phyloP scores from a whole-genome alignment of 345 rosid species.

The Sonneratia alba region DNA sequence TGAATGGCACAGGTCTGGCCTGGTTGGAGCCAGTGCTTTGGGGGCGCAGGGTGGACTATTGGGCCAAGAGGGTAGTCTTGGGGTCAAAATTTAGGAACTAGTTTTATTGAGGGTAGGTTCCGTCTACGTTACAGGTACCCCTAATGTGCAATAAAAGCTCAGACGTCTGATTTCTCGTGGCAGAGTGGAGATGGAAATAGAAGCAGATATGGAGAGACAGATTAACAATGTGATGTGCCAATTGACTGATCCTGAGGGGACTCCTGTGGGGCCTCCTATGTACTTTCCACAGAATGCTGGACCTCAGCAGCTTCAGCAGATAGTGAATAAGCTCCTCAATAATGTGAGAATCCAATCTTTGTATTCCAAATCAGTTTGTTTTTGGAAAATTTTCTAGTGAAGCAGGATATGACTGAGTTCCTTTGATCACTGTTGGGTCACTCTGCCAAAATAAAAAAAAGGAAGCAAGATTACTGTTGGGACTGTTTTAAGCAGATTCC shows the following conservation, averaged over 20 bases:
- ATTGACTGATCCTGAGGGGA: constrained; percentile 76
- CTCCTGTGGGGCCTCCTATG: constrained; percentile 52
- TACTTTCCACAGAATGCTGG: constrained; percentile 77
- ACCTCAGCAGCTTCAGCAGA: constrained; percentile 73
- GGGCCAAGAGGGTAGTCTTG: too few species aligned
- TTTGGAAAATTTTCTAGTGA: neutral
- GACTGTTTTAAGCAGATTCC: neutral
- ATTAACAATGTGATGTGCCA: constrained; percentile 69
- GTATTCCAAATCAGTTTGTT: neutral
- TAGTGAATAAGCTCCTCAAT: constrained; percentile 72
- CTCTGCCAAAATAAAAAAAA: too few species aligned
- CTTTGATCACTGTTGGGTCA: neutral
- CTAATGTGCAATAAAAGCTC: too few species aligned
- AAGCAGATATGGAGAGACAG: constrained; percentile 15
- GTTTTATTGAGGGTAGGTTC: too few species aligned
- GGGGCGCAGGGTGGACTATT: too few species aligned
- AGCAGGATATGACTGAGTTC: neutral
- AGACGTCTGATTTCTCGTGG: neutral
- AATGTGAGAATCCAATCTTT: constrained; percentile 28
- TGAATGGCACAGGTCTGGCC: too few species aligned
- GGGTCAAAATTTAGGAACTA: too few species aligned
- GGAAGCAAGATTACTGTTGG: too few species aligned
- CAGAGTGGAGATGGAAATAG: constrained; percentile 24
- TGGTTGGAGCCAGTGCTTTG: too few species aligned
- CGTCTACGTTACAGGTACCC: too few species aligned